A percentile compares a stretch with the other conserved stretches of the same genome.
phyloP scores from a whole-genome alignment of 2,329 filamentous ascomycete genomes.

The Penicillium vulpinum region DNA sequence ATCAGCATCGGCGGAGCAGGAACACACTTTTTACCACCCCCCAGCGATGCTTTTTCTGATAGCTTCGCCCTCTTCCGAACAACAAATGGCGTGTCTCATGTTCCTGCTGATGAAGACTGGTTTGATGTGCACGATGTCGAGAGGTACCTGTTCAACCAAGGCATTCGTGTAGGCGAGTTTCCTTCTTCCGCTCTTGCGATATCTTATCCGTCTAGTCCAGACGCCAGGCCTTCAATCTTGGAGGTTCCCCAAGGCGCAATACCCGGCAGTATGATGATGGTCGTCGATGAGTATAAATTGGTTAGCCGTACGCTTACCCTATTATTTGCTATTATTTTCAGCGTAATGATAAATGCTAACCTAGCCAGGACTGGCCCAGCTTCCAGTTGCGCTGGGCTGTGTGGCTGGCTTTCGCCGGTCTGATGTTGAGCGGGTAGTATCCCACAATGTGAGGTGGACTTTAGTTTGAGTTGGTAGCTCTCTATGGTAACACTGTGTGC shows the following conservation, averaged over 20 bases:
- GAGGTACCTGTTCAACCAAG: constrained; percentile 14
- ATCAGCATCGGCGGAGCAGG: constrained; percentile 18
- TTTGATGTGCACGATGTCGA: constrained; percentile 24
- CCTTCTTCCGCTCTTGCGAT: neutral
- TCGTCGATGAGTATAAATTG: constrained; percentile 1
- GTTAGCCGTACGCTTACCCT: neutral
- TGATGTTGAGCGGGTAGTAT: constrained; percentile 16
- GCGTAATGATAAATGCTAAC: neutral
- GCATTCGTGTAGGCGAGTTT: neutral
- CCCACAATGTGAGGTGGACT: neutral
- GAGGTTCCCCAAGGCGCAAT: neutral
- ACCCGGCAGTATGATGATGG: neutral
- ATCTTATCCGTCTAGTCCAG: neutral
- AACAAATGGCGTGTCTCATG: constrained; percentile 12
- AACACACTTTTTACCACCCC: constrained; percentile 3
- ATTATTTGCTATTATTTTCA: neutral
- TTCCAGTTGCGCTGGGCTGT: constrained; percentile 15
- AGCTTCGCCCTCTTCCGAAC: constrained; percentile 5
- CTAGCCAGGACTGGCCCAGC: constrained; percentile 8
- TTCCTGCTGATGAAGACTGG: constrained; percentile 19
- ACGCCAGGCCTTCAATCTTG: neutral
- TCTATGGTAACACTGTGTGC: neutral
- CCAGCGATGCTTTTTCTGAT: neutral
- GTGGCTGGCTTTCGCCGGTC: constrained; percentile 17
- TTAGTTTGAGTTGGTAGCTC: neutral